Base-by-base conservation (phyloP, 2,329 filamentous ascomycete species). In the Colletotrichum australisinense region DNA sequence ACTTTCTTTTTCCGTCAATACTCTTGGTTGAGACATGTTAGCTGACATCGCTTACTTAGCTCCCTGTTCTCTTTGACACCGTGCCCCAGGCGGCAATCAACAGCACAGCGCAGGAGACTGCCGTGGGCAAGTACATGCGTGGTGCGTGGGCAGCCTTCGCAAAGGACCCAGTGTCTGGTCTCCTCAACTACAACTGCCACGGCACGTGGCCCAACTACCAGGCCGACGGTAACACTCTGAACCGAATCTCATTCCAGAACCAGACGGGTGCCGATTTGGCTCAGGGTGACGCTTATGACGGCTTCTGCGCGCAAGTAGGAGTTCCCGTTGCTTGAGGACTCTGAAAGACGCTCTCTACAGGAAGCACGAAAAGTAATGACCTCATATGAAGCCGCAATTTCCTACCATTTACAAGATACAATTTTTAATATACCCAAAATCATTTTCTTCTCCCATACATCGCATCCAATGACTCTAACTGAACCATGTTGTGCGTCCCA, bases 121-220 rank as follows among this genome's bases (percentile, higher is more conserved):
- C 69, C 9, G 77, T 84, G 6, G 79, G 76, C 22, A 75, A 77
- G 22, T 84, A 82, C 55, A 78, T 84, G 68, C 78, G 81, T n/a
- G 79, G 79, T 2, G 83, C 83, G 12, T 84, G 83, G 81, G 79
- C 82, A 0, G 76, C 81, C 1, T 85, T 85, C 74, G 82, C 83
- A 14, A 84, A 81, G 67, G 77, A 84, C 73, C 81, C 83, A 1
- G 69, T 67, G 11, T 75, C 79, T 22, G 83, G 83, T 2, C 72
- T 84, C 32, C 76, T 67, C 16, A 75, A 64, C 2, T 82, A 81
- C 69, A 60, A 66, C 52, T 62, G 71, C 35, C 35, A 70, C 5
- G 76, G 73, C 6, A 77, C 79, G 28, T 81, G 80, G 80, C 80
- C 80, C 4, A 6, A 62, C 26, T 73, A 73, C 67, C 58, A 52